phyloP scores from a whole-genome alignment of 352 stramenopile genomes.

The Phytopythium ostracodes region DNA sequence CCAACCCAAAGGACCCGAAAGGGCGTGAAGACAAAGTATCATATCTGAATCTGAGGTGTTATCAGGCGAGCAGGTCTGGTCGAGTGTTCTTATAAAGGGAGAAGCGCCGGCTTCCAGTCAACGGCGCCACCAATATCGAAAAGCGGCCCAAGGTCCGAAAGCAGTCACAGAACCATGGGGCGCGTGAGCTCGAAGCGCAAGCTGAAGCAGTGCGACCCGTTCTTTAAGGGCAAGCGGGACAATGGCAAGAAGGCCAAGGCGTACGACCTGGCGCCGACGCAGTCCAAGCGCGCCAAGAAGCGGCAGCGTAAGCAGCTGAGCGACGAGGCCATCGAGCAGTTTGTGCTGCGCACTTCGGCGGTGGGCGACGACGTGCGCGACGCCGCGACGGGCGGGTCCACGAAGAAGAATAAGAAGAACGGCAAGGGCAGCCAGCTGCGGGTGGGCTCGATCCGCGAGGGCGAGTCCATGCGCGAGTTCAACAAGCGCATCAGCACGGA shows the following conservation, averaged over 20 bases:
- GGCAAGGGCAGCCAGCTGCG: slow-evolving; percentile 28
- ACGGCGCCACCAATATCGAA: neutral
- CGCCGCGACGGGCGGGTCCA: slow-evolving; percentile 7
- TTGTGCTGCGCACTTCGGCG: slow-evolving; percentile 46
- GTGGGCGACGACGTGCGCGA: slow-evolving; percentile 24
- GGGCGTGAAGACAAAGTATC: neutral
- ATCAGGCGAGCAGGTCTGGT: neutral
- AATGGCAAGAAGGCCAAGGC: slow-evolving; percentile 69
- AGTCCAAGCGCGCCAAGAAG: slow-evolving; percentile 82
- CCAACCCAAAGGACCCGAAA: neutral
- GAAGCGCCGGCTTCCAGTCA: slow-evolving; percentile 17
- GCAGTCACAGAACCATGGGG: slow-evolving; percentile 30
- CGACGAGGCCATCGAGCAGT: slow-evolving; percentile 62
- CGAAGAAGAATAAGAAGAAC: slow-evolving; percentile 33
- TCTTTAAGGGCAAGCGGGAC: slow-evolving; percentile 79
- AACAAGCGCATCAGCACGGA: slow-evolving; percentile 83
- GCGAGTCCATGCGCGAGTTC: slow-evolving; percentile 79
- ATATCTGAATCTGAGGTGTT: neutral
- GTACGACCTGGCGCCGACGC: slow-evolving; percentile 59
- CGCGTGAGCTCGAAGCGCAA: slow-evolving; percentile 75
- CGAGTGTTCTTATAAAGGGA: slow-evolving; percentile 15
- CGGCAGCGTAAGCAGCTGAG: slow-evolving; percentile 60
- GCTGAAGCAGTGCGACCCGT: slow-evolving; percentile 84
- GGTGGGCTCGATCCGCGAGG: slow-evolving; percentile 51
- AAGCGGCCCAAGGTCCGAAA: no score